These are phyloP conservation scores for Pestalotiopsis sp. DNA, from an alignment of 2,329 filamentous ascomycete species.

Conservation along the genomic window DNA sequence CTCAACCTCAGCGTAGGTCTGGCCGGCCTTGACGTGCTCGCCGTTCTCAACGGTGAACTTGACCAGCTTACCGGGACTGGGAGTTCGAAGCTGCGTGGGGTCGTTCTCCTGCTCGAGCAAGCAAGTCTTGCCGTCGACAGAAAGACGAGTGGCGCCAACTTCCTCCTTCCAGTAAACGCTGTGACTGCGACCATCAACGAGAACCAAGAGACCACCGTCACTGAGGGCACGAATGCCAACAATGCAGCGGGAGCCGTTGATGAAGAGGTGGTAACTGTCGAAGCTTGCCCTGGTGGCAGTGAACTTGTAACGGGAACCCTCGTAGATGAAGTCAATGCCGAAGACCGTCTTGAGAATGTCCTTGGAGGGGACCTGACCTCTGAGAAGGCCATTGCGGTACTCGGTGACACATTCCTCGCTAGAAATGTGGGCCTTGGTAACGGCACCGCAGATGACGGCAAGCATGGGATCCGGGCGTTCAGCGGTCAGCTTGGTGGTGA, in stretches of 20 bases:
- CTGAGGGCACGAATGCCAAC: slow-evolving; percentile 91
- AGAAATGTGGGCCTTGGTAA: slow-evolving; percentile 93
- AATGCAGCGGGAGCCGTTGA: slow-evolving; percentile 96
- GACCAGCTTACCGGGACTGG: slow-evolving; percentile 95
- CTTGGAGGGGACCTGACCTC: slow-evolving; percentile 95
- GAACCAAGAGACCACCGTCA: slow-evolving; percentile 89
- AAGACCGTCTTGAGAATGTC: slow-evolving; percentile 98
- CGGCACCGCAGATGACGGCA: slow-evolving; percentile 92
- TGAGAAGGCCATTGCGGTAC: slow-evolving; percentile 87
- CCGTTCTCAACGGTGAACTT: slow-evolving; percentile 98
- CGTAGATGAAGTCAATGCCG: slow-evolving; percentile 97
- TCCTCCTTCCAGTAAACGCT: slow-evolving; percentile 99
- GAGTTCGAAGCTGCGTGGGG: slow-evolving; percentile 92
- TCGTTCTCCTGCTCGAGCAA: slow-evolving; percentile 98
- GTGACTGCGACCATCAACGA: slow-evolving; percentile 91
- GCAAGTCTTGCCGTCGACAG: slow-evolving; percentile 97
- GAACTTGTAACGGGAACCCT: slow-evolving; percentile 96
- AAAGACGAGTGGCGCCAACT: slow-evolving; percentile 90
- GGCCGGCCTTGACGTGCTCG: slow-evolving; percentile 86
- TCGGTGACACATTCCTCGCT: slow-evolving; percentile 87
- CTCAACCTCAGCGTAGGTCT: slow-evolving; percentile 95
- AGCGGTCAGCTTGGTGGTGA: slow-evolving; percentile 95
- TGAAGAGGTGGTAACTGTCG: slow-evolving; percentile 97
- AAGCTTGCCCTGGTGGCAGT: slow-evolving; percentile 89
- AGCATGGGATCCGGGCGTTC: slow-evolving; percentile 93